Conservation (phyloP, 805 yeast genomes). For the Schizosaccharomyces japonicus region DNA sequence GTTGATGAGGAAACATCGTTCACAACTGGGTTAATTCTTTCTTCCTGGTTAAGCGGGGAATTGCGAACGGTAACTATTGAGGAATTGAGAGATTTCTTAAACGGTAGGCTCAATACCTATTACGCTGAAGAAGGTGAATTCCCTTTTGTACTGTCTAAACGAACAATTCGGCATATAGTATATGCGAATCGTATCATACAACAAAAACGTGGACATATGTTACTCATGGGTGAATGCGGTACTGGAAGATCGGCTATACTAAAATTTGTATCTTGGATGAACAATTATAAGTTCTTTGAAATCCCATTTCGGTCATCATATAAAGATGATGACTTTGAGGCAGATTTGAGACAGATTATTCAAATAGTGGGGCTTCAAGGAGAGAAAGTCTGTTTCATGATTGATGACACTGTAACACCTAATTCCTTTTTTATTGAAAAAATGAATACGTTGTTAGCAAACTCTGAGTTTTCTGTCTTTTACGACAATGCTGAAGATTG, state of each 20-base stretch:
- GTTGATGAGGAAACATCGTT: conserved; percentile 19
- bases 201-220: conserved; percentile 76
- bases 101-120: conserved; percentile 42
- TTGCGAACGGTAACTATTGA: conserved; percentile 31
- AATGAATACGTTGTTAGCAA: conserved; percentile 81
- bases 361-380: conserved; percentile 28
- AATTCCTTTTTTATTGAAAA: conserved; percentile 67
- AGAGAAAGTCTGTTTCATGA: conserved; percentile 40
- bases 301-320: conserved; percentile 33
- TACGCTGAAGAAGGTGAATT: conserved; percentile 52
- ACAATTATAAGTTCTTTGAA: conserved; percentile 41
- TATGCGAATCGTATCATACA: conserved; percentile 60
- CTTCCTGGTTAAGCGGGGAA: conserved; percentile 47
- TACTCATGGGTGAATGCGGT: conserved; percentile 59
- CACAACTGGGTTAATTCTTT: conserved; percentile 34
- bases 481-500: conserved; percentile 48
- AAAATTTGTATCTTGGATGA: conserved; percentile 77
- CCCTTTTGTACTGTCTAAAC: conserved; percentile 35
- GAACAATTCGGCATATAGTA: conserved; percentile 47
- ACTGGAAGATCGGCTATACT: conserved; percentile 60
- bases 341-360: conserved; percentile 31
- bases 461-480: conserved; percentile 76
- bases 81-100: conserved; percentile 30
- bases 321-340: conserved; percentile 40
- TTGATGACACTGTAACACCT: conserved; percentile 58